phyloP scores from a whole-genome alignment of 2,329 filamentous ascomycete species.

The Thermothelomyces thermophilus region DNA sequence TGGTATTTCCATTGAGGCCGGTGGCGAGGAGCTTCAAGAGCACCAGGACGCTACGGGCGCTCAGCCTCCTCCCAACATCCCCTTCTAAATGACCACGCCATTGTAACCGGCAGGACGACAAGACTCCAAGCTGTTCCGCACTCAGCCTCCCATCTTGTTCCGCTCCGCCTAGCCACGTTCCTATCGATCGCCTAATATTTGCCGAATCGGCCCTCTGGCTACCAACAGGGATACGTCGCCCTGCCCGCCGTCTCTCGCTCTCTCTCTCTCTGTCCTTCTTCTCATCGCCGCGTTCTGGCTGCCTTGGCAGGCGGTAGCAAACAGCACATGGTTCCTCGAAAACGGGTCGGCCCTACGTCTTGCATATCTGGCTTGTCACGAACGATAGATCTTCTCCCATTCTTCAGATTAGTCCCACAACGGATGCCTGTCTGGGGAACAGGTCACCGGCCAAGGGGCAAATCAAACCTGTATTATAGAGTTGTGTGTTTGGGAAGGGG shows the following conservation, averaged over 20 bases:
- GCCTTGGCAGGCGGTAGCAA: neutral
- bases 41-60: slow-evolving; percentile 40
- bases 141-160: neutral
- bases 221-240: slow-evolving; percentile 1
- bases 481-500: slow-evolving; percentile 4
- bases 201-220: slow-evolving; percentile 7
- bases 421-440: neutral
- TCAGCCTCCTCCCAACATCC: slow-evolving; percentile 55
- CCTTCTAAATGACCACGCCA: slow-evolving; percentile 46
- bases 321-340: neutral
- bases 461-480: slow-evolving; percentile 17
- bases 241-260: neutral
- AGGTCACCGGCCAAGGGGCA: neutral
- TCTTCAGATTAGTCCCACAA: neutral
- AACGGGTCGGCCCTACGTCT: slow-evolving; percentile 13
- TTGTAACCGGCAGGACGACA: slow-evolving; percentile 6
- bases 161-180: slow-evolving; percentile 16
- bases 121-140: slow-evolving; percentile 2
- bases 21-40: slow-evolving; percentile 78
- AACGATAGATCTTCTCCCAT: slow-evolving; percentile 17
- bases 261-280: slow-evolving; percentile 5
- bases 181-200: slow-evolving; percentile 17
- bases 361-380: slow-evolving; percentile 17
- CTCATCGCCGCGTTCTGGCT: slow-evolving; percentile 9
- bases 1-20: slow-evolving; percentile 84